These are phyloP conservation scores for Didymosphaeria variabile DNA, from an alignment of 2,329 filamentous ascomycete genomes.

Conservation along the genomic window DNA sequence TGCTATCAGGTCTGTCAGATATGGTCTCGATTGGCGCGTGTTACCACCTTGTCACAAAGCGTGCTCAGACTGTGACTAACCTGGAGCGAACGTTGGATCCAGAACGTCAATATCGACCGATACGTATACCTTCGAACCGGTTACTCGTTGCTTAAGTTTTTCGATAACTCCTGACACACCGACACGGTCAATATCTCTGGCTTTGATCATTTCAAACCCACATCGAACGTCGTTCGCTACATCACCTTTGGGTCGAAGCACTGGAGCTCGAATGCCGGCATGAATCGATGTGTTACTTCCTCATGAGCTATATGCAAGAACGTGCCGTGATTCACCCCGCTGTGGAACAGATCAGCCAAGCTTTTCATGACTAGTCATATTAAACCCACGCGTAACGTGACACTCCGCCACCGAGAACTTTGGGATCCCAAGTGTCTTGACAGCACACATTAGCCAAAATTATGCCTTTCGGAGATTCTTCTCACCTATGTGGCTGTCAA, in stretches of 20 bases:
- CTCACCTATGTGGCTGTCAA: constrained; percentile 62
- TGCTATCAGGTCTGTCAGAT: constrained; percentile 37
- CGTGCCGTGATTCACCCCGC: constrained; percentile 67
- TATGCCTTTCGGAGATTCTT: background rate
- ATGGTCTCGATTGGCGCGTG: background rate
- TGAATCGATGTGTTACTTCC: constrained; percentile 69
- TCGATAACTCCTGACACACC: constrained; percentile 60
- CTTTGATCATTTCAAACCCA: constrained; percentile 66
- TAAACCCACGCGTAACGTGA: constrained; percentile 65
- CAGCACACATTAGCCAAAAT: background rate
- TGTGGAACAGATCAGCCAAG: constrained; percentile 22
- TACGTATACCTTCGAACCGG: constrained; percentile 64
- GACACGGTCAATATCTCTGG: constrained; percentile 62
- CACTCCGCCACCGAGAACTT: constrained; percentile 65
- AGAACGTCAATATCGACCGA: constrained; percentile 66
- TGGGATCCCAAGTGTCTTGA: constrained; percentile 65
- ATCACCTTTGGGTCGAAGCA: constrained; percentile 60
- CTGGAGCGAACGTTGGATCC: constrained; percentile 64
- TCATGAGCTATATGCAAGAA: constrained; percentile 70
- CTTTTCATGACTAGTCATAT: no score
- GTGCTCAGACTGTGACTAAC: constrained; percentile 39
- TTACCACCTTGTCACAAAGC: background rate
- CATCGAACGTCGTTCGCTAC: constrained; percentile 66
- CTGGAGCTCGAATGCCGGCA: constrained; percentile 67
- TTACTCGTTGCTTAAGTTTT: constrained; percentile 60